Evolutionary conservation across 2,329 filamentous ascomycete genomes (phyloP).

Genomic region (Aspergillus sp.): DNA sequence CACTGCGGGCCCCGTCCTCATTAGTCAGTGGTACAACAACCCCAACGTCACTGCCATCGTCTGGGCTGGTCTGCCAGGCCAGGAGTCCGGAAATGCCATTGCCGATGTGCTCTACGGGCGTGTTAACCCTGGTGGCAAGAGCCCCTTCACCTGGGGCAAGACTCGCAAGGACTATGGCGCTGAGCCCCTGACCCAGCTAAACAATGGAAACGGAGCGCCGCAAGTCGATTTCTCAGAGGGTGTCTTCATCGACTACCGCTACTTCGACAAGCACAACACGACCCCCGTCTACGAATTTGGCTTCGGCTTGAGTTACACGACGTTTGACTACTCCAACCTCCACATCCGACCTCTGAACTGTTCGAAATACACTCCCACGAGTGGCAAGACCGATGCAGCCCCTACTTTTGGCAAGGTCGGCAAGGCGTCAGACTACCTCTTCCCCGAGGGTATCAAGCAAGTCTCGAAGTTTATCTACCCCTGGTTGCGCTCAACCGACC

Average conservation of each 20-base stretch:
- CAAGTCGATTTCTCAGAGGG: slow-evolving; percentile 55
- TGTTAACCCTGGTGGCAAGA: slow-evolving; percentile 54
- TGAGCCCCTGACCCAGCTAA: slow-evolving; percentile 50
- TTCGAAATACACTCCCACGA: slow-evolving; percentile 45
- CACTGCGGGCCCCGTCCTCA: slow-evolving; percentile 68
- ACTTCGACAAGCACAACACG: slow-evolving; percentile 48
- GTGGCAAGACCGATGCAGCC: slow-evolving; percentile 46
- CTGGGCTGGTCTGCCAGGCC: slow-evolving; percentile 66
- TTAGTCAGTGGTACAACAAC: slow-evolving; percentile 54
- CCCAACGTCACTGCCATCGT: slow-evolving; percentile 67
- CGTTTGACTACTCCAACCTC: slow-evolving; percentile 53
- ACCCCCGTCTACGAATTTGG: slow-evolving; percentile 56
- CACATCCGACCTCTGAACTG: slow-evolving; percentile 39
- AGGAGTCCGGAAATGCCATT: slow-evolving; percentile 67
- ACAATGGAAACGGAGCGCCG: slow-evolving; percentile 48
- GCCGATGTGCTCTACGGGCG: slow-evolving; percentile 65
- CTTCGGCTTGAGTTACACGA: slow-evolving; percentile 56
- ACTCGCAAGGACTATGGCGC: slow-evolving; percentile 48
- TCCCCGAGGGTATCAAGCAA: slow-evolving; percentile 45
- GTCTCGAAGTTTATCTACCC: slow-evolving; percentile 55
- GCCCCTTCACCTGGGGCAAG: slow-evolving; percentile 53
- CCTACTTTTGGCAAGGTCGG: slow-evolving; percentile 45
- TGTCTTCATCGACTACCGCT: slow-evolving; percentile 48
- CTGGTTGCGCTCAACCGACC: slow-evolving; percentile 54
- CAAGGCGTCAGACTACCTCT: slow-evolving; percentile 46